Evolutionary conservation across 331 rosid species (phyloP).

Genomic region (Malus hybrid): DNA sequence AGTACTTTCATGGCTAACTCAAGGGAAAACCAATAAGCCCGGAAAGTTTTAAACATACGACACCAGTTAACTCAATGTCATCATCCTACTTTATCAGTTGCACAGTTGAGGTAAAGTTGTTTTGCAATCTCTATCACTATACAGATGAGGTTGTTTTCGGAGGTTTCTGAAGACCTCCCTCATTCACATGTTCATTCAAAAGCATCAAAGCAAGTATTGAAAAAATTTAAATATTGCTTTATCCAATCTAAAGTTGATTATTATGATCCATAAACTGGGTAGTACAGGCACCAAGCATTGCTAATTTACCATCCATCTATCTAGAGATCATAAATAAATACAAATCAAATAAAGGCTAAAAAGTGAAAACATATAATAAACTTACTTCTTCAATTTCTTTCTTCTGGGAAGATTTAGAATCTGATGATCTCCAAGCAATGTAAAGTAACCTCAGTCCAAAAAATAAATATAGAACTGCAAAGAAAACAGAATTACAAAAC

Average conservation of each 20-base stretch:
- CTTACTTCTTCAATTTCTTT: constrained; percentile 97
- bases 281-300: neutral
- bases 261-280: neutral
- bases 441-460: constrained; percentile 89
- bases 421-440: constrained; percentile 96
- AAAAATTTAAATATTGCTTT: neutral
- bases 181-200: neutral
- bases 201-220: neutral
- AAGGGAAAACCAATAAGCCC: neutral
- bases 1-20: neutral
- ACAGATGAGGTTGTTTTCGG: neutral
- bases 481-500: constrained; percentile 3
- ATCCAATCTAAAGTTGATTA: neutral
- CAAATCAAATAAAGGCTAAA: neutral
- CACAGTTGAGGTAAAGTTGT: neutral
- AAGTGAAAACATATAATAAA: neutral
- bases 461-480: constrained; percentile 87
- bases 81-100: neutral
- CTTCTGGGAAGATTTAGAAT: constrained; percentile 85
- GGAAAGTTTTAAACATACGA: neutral
- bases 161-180: neutral
- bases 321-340: neutral
- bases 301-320: neutral
- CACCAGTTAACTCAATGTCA: neutral
- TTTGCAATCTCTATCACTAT: neutral